Evolutionary conservation across 345 rosid species (phyloP), one percentile per base, ranked within the genome.

Genomic region (Streptanthus diversifolius): DNA sequence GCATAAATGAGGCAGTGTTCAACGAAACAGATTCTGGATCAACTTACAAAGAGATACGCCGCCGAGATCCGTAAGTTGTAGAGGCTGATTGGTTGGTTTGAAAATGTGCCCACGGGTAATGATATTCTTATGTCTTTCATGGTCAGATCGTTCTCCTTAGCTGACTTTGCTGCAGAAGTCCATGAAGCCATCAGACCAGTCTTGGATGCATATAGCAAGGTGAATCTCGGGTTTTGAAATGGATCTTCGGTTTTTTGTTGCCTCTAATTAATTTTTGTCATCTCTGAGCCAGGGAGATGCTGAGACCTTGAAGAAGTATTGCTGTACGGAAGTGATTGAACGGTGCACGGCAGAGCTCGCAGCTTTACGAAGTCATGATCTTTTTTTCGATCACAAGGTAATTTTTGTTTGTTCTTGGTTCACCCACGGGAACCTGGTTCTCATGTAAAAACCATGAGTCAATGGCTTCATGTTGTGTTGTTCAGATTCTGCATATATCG

Each of bases 21-120:
- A 86, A 82, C 70, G 98, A 95, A 85, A 95, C 98, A 53, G 98
- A 85, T 81, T 82, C 96, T 68, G 99, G 97, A 45, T 49, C 96
- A 66, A 82, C 99, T 35, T 56, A 80, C 72, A 92, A 87, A 84
- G 98, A 92, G 82, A 92, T 95, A 80, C 84, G 81, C 33, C 85
- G 84, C 17, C 81, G 92, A 71, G 99, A 92, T 84, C 97, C 92
- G 97, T 95, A 95, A 63, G 96, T 40, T 79, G 45, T 68, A 24
- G 53, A 14, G 48, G 19, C 54, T 64, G 44, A 40, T 21, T 54
- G 49, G 53, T 43, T 71, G 27, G 14, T 71, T 49, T 71, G 57
- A 52, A 53, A 56, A 55, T 24, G 32, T 7, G 36, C 19, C 37
- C 11, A 11, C 29, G 14, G 12, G 11, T 73, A 24, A 29, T 61